These are phyloP conservation scores for Leersia perrieri DNA, from an alignment of 176 grass and related monocot genomes.

Conservation along the genomic window DNA sequence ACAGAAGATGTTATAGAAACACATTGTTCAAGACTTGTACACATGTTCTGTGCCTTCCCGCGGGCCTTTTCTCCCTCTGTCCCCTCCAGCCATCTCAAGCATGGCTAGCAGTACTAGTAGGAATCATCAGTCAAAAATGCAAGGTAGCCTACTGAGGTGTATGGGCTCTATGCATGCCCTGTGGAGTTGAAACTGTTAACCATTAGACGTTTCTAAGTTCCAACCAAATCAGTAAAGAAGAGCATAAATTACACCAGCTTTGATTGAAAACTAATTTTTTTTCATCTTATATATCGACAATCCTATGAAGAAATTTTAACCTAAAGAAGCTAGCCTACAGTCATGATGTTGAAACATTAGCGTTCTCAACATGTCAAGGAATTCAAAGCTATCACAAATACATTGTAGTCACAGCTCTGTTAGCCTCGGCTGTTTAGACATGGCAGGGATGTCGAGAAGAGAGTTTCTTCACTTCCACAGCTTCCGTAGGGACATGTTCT, in stretches of 20 bases:
- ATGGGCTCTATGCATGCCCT: no score
- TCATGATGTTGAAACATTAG: background rate
- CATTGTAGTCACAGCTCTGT: background rate
- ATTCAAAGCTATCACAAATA: background rate
- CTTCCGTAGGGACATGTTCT: conserved; percentile 77
- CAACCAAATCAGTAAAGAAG: background rate
- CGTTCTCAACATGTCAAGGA: background rate
- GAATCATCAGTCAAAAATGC: no score
- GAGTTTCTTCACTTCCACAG: conserved; percentile 70
- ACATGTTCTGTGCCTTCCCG: no score
- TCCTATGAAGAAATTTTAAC: background rate
- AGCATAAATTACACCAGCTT: background rate
- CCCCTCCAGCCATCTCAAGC: no score
- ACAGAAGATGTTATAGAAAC: no score
- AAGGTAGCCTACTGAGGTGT: no score
- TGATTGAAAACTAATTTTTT: no score
- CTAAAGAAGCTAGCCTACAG: background rate
- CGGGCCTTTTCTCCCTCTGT: no score
- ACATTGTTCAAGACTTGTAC: no score
- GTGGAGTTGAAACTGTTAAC: no score
- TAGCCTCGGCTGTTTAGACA: background rate
- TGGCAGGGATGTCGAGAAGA: background rate
- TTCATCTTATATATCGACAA: background rate
- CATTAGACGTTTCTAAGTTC: no score
- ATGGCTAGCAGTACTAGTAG: no score